Evolutionary conservation across 23 red algal species (phyloP), one percentile per base, ranked within the genome.

Genomic region (Pyropia yezoensis): DNA sequence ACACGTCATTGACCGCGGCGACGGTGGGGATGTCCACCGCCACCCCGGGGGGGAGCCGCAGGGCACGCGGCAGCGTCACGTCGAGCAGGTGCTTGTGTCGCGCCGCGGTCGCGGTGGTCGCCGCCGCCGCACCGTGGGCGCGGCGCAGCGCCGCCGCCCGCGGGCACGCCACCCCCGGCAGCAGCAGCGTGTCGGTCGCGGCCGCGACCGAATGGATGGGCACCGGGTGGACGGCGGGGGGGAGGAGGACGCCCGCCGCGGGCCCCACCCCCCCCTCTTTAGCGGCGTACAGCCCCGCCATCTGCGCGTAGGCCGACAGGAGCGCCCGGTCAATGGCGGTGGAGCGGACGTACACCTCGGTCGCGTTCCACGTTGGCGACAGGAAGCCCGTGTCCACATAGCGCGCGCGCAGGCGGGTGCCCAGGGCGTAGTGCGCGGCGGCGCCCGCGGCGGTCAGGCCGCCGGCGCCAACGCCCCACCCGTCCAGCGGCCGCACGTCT

Each of bases 321-420:
- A 96, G 75, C 14, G 91, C 77, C 18, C 91, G 91, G 65, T 96
- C 82, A 23, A 89, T 89, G 17, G 82, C 75, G 9, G 80, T 96
- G 74, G 71, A 79, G 50, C 82, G 91, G 19, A 84, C 71, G 33
- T 88, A 81, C 54, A 96, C 65, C 18, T 89, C 63, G 5, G 24
- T 33, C 52, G 71, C 77, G 19, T 80, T 67, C 13, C 66, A 89
- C 17, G 65, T 21, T 7, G 39, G 18, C 8, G 78, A 57, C 11
- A 96, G 64, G 70, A 96, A 89, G 24, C 79, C 88, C 2, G 78
- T 64, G 34, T 78, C 75, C 2, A 75, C 77, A 63, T 96, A 96
- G 18, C 77, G 65, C 18, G 50, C 33, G 7, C 91, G 75, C 9
- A 95, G 63, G 22, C 63, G 69, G 49, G 50, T 63, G 7, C 91